phyloP scores from a whole-genome alignment of 2,329 filamentous ascomycete species.

The Trichoderma oligosporum region DNA sequence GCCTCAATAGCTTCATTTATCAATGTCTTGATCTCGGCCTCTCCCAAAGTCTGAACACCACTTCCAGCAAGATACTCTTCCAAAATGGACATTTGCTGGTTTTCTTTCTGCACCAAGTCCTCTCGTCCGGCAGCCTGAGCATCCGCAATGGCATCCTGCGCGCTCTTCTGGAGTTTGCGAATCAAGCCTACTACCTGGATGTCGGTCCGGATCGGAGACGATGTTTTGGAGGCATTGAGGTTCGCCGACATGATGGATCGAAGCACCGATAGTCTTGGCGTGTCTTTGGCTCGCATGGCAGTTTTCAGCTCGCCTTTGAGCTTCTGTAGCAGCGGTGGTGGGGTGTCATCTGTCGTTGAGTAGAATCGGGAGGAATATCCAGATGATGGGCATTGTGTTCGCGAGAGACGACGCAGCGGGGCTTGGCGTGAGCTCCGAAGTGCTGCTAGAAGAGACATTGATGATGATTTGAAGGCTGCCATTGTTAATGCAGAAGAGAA shows the following conservation, averaged over 20 bases:
- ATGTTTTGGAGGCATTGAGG: conserved; percentile 72
- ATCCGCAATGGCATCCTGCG: conserved; percentile 58
- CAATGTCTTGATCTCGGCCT: conserved; percentile 54
- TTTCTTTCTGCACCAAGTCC: conserved; percentile 69
- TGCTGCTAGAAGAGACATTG: conserved; percentile 24
- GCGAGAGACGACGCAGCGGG: neutral
- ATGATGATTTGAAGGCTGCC: conserved; percentile 19
- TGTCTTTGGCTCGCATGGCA: conserved; percentile 63
- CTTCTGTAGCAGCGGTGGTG: conserved; percentile 49
- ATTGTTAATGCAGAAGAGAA: neutral
- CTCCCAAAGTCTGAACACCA: conserved; percentile 55
- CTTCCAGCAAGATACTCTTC: conserved; percentile 60
- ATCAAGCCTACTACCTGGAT: conserved; percentile 65
- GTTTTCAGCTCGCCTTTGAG: conserved; percentile 60
- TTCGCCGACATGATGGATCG: conserved; percentile 65
- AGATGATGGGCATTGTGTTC: conserved; percentile 7
- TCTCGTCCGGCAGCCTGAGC: conserved; percentile 60
- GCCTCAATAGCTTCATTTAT: conserved; percentile 51
- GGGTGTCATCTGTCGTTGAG: conserved; percentile 34
- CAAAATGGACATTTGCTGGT: conserved; percentile 60
- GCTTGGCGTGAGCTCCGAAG: conserved; percentile 23
- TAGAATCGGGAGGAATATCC: conserved; percentile 28
- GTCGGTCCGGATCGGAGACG: conserved; percentile 65
- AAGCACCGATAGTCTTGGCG: conserved; percentile 62
- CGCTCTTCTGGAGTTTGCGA: conserved; percentile 57